These are phyloP conservation scores for Leishmania mexicana DNA, from an alignment of 208 protist species.

Conservation along the genomic window DNA sequence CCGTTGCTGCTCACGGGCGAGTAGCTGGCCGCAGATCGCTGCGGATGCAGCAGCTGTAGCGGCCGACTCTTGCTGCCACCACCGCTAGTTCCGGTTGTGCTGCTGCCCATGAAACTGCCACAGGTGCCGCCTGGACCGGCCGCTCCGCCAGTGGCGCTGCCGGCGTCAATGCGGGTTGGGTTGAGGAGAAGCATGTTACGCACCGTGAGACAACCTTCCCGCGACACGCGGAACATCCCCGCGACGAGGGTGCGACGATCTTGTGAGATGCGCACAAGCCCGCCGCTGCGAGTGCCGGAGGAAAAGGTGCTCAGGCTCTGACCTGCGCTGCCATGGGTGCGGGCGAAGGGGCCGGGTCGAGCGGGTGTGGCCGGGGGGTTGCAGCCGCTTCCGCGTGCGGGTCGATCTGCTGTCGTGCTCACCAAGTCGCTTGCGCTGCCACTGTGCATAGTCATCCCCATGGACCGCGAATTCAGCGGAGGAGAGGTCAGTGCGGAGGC, in stretches of 20 bases:
- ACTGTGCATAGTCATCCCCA: not conserved
- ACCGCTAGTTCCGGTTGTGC: not conserved
- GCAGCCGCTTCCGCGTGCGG: not conserved
- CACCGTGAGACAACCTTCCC: conserved; percentile 79
- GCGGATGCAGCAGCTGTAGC: conserved; percentile 38
- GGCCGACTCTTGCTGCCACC: not conserved
- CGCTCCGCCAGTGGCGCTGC: not conserved
- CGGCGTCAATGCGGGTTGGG: conserved; percentile 36
- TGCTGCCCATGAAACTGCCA: conserved; percentile 4
- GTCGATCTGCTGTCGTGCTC: not conserved
- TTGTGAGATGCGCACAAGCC: conserved; percentile 62
- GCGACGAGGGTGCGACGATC: conserved; percentile 60
- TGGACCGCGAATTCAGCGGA: not conserved
- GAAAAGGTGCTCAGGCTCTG: not conserved
- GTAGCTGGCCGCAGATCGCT: conserved; percentile 20
- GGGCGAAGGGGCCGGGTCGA: not conserved
- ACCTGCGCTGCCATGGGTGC: not conserved
- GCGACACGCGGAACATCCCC: conserved; percentile 77
- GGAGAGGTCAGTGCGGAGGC: not conserved
- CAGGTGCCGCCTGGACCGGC: not conserved
- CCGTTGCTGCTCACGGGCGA: conserved; percentile 27
- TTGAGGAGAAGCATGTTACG: conserved; percentile 85
- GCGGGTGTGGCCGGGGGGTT: not conserved
- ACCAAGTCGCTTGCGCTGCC: not conserved
- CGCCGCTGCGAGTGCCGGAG: conserved; percentile 12